A percentile compares a stretch with the other conserved stretches of the same genome.
Conservation (phyloP, 2,329 filamentous ascomycete genomes). For the Triangularia setosa region DNA sequence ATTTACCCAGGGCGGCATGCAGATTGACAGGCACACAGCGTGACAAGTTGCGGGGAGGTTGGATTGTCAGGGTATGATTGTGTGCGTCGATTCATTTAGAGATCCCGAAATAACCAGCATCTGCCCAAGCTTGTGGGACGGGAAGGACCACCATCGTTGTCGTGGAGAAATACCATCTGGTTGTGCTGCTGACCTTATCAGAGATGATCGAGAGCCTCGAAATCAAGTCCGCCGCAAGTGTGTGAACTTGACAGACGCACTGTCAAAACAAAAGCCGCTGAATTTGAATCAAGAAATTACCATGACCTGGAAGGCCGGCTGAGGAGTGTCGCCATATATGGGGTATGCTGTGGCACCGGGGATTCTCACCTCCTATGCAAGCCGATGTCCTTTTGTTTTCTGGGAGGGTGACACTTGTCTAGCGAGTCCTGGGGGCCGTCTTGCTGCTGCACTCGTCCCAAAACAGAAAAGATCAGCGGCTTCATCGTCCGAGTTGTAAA, state of each 20-base stretch:
- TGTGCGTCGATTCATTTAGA: neutral
- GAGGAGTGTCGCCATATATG: neutral
- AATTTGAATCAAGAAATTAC: too few species aligned
- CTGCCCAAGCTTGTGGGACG: neutral
- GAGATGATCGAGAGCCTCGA: neutral
- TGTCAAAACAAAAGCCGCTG: neutral
- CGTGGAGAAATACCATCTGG: neutral
- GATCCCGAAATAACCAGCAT: neutral
- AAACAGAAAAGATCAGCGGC: neutral
- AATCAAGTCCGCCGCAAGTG: neutral
- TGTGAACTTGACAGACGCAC: neutral
- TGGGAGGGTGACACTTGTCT: neutral
- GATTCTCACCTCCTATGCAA: conserved; percentile 2
- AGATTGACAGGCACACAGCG: neutral
- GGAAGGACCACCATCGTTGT: neutral
- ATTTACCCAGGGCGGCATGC: neutral
- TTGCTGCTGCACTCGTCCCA: neutral
- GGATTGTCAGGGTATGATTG: neutral
- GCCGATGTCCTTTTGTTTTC: neutral
- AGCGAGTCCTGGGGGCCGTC: neutral
- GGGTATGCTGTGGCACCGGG: conserved; percentile 8
- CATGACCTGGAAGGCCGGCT: neutral
- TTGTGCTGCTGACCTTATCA: neutral
- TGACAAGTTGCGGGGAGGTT: neutral
- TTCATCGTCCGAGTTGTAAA: neutral